phyloP scores from a whole-genome alignment of 306 rosid species.

The Cicer yamashitae region DNA sequence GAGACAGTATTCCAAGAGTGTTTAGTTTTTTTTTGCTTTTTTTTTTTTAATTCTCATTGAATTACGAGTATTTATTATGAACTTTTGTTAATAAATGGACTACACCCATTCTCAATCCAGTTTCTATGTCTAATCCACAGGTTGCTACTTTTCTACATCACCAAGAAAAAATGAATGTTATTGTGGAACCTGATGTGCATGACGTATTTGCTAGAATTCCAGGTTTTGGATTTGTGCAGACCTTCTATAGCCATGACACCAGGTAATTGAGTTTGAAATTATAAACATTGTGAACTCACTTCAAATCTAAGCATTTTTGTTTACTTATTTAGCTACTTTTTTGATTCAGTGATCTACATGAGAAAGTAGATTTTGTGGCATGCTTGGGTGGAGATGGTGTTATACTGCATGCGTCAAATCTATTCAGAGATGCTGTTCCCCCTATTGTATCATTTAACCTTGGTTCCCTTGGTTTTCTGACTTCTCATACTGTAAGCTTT shows the following conservation, averaged over 20 bases:
- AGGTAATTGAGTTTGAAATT: conserved; percentile 59
- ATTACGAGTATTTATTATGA: conserved; percentile 27
- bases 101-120: conserved; percentile 32
- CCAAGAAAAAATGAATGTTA: conserved; percentile 90
- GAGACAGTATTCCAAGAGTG: conserved; percentile 2
- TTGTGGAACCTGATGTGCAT: conserved; percentile 96
- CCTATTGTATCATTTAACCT: conserved; percentile 97
- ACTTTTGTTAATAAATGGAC: conserved; percentile 13
- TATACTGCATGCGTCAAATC: conserved; percentile 92
- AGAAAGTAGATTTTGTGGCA: conserved; percentile 96
- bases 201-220: conserved; percentile 94
- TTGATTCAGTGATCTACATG: conserved; percentile 81
- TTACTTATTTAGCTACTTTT: conserved; percentile 33
- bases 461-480: conserved; percentile 98
- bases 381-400: conserved; percentile 99
- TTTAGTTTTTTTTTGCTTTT: not conserved
- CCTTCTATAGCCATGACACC: conserved; percentile 94
- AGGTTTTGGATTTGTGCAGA: conserved; percentile 97
- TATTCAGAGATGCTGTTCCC: conserved; percentile 90
- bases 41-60: not conserved
- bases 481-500: conserved; percentile 82
- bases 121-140: conserved; percentile 52
- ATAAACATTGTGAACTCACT: conserved; percentile 33
- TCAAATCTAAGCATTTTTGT: conserved; percentile 2
- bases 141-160: conserved; percentile 75